These are phyloP conservation scores for Rhododendron vialii DNA, from an alignment of 148 eudicot species.

Conservation along the genomic window DNA sequence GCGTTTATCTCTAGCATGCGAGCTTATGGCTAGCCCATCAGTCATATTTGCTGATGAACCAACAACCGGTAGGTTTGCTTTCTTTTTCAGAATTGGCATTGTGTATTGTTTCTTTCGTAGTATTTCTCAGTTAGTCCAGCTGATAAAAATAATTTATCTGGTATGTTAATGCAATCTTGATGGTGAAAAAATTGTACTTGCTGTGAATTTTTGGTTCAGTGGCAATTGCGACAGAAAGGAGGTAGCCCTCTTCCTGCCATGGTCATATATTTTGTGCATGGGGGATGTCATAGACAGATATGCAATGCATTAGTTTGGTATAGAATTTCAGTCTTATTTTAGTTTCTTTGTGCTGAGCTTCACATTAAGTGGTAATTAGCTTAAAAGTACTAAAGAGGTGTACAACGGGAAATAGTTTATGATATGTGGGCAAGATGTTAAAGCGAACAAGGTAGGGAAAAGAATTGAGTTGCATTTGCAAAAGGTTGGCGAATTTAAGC, in stretches of 20 bases:
- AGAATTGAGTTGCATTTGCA: too few species aligned
- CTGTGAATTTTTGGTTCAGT: not conserved
- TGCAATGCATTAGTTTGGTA: not conserved
- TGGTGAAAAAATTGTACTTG: not conserved
- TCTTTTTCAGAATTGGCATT: not conserved
- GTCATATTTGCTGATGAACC: constrained; percentile 99
- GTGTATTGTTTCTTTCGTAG: constrained; percentile 2
- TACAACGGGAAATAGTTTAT: not conserved
- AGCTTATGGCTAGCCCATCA: constrained; percentile 94
- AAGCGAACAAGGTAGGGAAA: too few species aligned
- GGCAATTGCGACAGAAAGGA: not conserved
- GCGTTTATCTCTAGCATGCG: constrained; percentile 90
- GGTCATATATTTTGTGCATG: not conserved
- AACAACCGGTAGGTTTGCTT: constrained; percentile 65
- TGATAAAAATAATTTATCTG: not conserved
- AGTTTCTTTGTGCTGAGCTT: not conserved
- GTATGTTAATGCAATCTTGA: not conserved
- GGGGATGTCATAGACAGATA: not conserved
- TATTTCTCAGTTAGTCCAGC: not conserved
- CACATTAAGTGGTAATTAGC: not conserved
- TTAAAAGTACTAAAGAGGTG: not conserved
- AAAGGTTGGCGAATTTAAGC: too few species aligned
- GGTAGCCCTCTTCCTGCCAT: not conserved
- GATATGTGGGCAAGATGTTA: too few species aligned
- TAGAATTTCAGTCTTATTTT: not conserved